A percentile compares a stretch with the other conserved stretches of the same genome.
Evolutionary conservation across 192 early-diverging fungal species (phyloP).

Genomic region (Backusella morwellensis): DNA sequence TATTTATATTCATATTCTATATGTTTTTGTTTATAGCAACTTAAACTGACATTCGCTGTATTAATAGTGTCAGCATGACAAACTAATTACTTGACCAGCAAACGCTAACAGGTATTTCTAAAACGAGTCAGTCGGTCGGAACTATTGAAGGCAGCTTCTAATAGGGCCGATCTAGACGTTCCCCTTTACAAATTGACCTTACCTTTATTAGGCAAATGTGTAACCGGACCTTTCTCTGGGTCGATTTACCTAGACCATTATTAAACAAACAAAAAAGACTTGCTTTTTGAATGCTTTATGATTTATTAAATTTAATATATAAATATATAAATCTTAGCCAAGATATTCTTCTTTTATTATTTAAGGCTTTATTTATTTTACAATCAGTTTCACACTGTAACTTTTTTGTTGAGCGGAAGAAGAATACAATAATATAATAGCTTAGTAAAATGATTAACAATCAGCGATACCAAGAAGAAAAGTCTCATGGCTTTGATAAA

Average conservation of each 20-base stretch:
- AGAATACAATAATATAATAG: too few relatives aligned
- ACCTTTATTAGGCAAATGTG: not conserved
- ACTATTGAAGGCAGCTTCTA: not conserved
- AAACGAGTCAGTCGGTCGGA: not conserved
- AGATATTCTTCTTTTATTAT: not conserved
- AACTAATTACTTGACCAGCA: not conserved
- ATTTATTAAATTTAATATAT: not conserved
- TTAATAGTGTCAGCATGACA: not conserved
- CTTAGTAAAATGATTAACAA: not conserved
- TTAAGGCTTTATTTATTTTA: not conserved
- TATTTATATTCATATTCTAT: not conserved
- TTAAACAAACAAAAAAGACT: not conserved
- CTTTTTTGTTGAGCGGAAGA: not conserved
- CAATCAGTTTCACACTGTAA: not conserved
- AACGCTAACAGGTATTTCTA: not conserved
- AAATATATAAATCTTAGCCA: not conserved
- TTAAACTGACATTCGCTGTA: not conserved
- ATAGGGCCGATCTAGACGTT: not conserved
- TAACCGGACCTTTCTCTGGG: not conserved
- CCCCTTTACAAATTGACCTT: not conserved
- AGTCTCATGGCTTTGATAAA: not conserved
- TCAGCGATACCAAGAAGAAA: not conserved
- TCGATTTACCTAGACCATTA: not conserved
- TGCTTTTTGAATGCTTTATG: not conserved
- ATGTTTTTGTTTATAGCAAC: not conserved